Conservation (phyloP, 2,329 filamentous ascomycete species). For the Stemphylium beticola region DNA sequence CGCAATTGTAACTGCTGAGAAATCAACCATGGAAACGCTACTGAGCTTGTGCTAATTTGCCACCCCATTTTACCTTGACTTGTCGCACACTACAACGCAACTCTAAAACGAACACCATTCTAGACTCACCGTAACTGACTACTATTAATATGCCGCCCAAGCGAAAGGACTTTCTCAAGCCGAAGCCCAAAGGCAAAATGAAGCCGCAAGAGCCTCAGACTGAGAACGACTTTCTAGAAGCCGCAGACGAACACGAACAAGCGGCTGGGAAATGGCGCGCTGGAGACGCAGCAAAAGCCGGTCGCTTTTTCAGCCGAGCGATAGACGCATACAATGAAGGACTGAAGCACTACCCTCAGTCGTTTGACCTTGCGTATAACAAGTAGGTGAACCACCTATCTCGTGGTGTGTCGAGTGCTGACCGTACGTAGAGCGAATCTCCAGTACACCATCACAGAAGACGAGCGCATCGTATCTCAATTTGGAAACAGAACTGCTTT, state of each 20-base stretch:
- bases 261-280: constrained; percentile 76
- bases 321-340: constrained; percentile 71
- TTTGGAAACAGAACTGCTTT: constrained; percentile 63
- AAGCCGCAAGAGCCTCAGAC: constrained; percentile 60
- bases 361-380: constrained; percentile 77
- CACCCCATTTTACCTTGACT: background rate
- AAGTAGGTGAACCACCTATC: constrained; percentile 57
- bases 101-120: background rate
- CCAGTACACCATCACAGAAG: constrained; percentile 72
- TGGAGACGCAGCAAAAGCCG: constrained; percentile 71
- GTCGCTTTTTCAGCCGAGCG: constrained; percentile 67
- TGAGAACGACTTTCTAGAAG: constrained; percentile 72
- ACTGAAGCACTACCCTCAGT: constrained; percentile 63
- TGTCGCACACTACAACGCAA: background rate
- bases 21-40: background rate
- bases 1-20: constrained; percentile 1
- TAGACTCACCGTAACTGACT: background rate
- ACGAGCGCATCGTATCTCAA: constrained; percentile 66
- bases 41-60: constrained; percentile 6
- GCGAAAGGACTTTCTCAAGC: constrained; percentile 39
- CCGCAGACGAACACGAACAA: constrained; percentile 72
- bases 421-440: constrained; percentile 64
- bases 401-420: background rate
- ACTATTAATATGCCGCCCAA: constrained; percentile 36
- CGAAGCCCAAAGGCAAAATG: constrained; percentile 38